Evolutionary conservation across 768 basidiomycete genomes (phyloP).

Genomic region (Tricholoma sp.): DNA sequence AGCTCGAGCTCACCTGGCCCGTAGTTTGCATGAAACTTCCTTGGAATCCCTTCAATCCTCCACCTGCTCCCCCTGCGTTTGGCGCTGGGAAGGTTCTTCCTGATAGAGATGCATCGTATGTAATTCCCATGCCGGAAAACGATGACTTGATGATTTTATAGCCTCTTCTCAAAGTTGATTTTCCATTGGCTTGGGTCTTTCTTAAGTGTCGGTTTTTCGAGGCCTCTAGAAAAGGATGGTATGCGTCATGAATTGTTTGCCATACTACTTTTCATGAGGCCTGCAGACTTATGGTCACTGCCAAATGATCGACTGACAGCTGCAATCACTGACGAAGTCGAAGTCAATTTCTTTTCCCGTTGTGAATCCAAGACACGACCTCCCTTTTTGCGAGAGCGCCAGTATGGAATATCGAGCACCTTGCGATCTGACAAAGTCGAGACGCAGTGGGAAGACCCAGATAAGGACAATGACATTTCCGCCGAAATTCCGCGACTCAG

Average conservation of each 20-base stretch:
- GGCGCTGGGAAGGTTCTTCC: conserved; percentile 42
- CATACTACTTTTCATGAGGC: background rate
- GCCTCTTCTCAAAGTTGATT: conserved; percentile 40
- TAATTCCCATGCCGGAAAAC: background rate
- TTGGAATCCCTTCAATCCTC: conserved; percentile 33
- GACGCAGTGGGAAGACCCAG: background rate
- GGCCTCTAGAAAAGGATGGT: conserved; percentile 57
- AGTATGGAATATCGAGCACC: background rate
- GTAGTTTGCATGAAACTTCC: conserved; percentile 17
- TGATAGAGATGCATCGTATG: conserved; percentile 35
- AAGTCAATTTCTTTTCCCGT: conserved; percentile 42
- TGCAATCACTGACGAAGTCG: conserved; percentile 35
- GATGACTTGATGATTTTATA: conserved; percentile 14
- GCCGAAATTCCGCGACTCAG: background rate
- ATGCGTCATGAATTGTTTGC: conserved; percentile 1
- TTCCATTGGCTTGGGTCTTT: conserved; percentile 54
- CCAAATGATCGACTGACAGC: conserved; percentile 33
- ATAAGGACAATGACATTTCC: background rate
- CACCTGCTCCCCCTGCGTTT: conserved; percentile 47
- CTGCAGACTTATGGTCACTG: conserved; percentile 49
- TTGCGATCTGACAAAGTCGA: background rate
- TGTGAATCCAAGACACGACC: conserved; percentile 47
- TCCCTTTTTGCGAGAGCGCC: conserved; percentile 20
- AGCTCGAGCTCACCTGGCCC: background rate
- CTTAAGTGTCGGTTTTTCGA: conserved; percentile 51